Conservation (phyloP, 768 basidiomycete species). For the Cyclocybe cylindracea region DNA sequence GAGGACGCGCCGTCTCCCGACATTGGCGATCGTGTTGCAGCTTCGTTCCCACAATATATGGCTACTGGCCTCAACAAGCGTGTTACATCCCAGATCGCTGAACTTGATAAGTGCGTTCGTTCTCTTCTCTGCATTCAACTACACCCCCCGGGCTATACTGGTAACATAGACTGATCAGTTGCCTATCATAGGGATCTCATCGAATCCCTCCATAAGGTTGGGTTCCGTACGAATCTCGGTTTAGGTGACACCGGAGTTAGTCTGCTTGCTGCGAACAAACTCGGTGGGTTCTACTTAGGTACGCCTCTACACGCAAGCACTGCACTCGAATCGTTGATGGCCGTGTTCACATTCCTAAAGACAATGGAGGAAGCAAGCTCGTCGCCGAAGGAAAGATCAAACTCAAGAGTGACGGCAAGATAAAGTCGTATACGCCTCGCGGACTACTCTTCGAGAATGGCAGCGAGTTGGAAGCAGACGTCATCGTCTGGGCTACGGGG, state of each 20-base stretch:
- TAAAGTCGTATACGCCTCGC: constrained; percentile 43
- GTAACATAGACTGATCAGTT: neutral
- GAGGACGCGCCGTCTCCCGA: constrained; percentile 52
- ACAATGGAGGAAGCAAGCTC: constrained; percentile 59
- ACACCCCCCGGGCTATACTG: neutral
- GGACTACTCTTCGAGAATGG: constrained; percentile 53
- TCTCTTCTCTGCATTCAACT: neutral
- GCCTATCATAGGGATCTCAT: constrained; percentile 28
- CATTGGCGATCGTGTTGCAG: constrained; percentile 50
- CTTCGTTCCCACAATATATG: constrained; percentile 44
- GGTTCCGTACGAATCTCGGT: constrained; percentile 46
- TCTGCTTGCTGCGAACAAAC: constrained; percentile 30
- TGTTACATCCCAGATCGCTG: constrained; percentile 22
- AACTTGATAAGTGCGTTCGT: constrained; percentile 34
- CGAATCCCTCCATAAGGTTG: constrained; percentile 40
- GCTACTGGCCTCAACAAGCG: constrained; percentile 20
- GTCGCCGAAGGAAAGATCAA: constrained; percentile 73
- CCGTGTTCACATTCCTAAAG: constrained; percentile 24
- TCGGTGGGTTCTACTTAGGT: constrained; percentile 42
- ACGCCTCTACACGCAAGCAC: neutral
- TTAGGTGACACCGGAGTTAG: constrained; percentile 37
- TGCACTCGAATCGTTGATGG: neutral
- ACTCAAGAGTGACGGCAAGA: constrained; percentile 59
- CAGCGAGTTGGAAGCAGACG: constrained; percentile 47
- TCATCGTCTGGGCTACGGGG: constrained; percentile 63